Base-by-base conservation (phyloP, 139 green algal species). In the Zygnema circumcarinatum region DNA sequence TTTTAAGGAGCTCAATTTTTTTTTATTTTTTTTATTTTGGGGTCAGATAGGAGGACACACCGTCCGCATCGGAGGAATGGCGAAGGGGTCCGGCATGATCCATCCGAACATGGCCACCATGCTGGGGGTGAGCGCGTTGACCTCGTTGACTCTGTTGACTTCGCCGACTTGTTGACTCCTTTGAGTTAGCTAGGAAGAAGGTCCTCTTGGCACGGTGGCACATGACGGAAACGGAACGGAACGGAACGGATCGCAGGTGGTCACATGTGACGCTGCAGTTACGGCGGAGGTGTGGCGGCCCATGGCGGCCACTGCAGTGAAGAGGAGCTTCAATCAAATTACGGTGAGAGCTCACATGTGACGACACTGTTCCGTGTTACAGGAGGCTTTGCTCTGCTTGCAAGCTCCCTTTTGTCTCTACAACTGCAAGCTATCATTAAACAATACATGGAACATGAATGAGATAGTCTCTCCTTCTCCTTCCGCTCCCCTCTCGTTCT, bases 61-160 rank as follows among this genome's bases (percentile, higher is more conserved):
- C 0, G 94, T 99, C 35, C 82, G 90, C 20, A 89, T 99, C 41
- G 97, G 97, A 25, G 97, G 97, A 76, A 97, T 98, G 88, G 94
- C 94, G 83, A 99, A 99, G 92, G 97, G 97, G 36, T 96, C 91
- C 1, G 97, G 97, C 67, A 99, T 99, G 97, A 99, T 99, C 87
- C 97, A 99, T 92, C 97, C 97, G 80, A 99, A 99, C 94, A 99
- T 99, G 97, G 97, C 96, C 38, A 99, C 97, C 88, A 98, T 99
- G 95, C 94, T 99, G 39, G 94, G 91, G 0, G 93, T 89, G 38
- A n/a, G n/a, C n/a, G n/a, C n/a, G n/a, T n/a, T n/a, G n/a, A n/a
- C n/a, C 74, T 67, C 2, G 67, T 3, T n/a, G n/a, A n/a, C n/a
- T n/a, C n/a, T n/a, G n/a, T n/a, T n/a, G n/a, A n/a, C n/a, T n/a